These are phyloP conservation scores for Bidens hawaiensis DNA, from an alignment of 140 eudicot species.

Conservation along the genomic window DNA sequence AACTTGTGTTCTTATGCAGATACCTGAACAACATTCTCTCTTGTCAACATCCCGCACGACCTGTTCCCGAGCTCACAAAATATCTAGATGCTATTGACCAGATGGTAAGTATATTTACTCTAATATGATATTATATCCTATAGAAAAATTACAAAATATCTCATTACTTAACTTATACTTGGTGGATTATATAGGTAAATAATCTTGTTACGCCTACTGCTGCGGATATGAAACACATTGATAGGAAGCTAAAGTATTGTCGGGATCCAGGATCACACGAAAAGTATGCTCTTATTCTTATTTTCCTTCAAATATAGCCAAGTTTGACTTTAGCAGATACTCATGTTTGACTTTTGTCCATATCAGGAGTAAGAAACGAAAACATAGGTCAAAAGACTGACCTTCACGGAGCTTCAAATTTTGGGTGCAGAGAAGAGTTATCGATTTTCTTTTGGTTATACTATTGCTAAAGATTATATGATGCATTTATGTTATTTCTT, in stretches of 20 bases:
- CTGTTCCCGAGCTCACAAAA: conserved; percentile 52
- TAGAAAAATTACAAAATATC: background rate
- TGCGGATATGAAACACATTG: conserved; percentile 77
- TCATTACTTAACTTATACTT: conserved; percentile 1
- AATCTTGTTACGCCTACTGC: conserved; percentile 65
- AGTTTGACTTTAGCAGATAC: conserved; percentile 4
- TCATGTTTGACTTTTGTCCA: background rate
- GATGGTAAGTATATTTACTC: conserved; percentile 40
- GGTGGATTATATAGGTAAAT: conserved; percentile 43
- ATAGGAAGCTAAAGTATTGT: conserved; percentile 81
- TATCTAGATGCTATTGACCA: conserved; percentile 63
- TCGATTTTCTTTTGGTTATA: conserved; percentile 22
- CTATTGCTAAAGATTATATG: background rate
- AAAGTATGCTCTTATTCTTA: conserved; percentile 40
- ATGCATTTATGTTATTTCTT: background rate
- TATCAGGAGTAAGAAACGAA: conserved; percentile 78
- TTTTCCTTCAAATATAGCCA: background rate
- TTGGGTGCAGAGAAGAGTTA: conserved; percentile 37
- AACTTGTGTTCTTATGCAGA: conserved; percentile 35
- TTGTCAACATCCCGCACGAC: conserved; percentile 59
- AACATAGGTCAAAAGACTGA: conserved; percentile 68
- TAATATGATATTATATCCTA: background rate
- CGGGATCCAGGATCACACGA: conserved; percentile 81
- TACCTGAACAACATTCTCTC: conserved; percentile 56
- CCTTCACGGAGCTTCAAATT: conserved; percentile 17